These are phyloP conservation scores for Trypanosoma cruzi DNA, from an alignment of 208 protist genomes.

Conservation along the genomic window DNA sequence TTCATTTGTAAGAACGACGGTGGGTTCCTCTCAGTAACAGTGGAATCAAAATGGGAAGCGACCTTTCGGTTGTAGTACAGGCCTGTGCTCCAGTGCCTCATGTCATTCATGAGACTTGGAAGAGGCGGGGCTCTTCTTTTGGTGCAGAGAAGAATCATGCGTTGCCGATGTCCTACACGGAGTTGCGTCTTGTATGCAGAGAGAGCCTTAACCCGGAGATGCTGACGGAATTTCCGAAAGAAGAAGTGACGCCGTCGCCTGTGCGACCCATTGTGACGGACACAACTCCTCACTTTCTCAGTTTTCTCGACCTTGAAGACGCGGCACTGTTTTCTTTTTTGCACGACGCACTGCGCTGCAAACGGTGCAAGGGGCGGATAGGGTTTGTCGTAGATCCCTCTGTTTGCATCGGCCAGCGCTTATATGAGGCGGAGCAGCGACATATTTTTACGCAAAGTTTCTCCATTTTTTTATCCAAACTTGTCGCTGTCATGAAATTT, in stretches of 20 bases:
- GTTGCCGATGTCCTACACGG: constrained; percentile 25
- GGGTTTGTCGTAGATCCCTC: constrained; percentile 41
- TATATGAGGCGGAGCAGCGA: constrained; percentile 32
- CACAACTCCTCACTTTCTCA: constrained; percentile 10
- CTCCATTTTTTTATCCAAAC: constrained; percentile 35
- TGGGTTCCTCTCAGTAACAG: background rate
- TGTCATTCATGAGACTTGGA: background rate
- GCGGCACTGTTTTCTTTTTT: background rate
- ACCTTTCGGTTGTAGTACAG: constrained; percentile 48
- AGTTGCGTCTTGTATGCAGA: constrained; percentile 36
- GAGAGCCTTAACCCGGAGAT: constrained; percentile 13
- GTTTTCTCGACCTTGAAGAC: constrained; percentile 2
- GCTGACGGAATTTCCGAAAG: background rate
- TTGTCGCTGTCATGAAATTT: constrained; percentile 29
- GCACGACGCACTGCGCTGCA: constrained; percentile 16
- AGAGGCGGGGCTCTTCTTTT: background rate
- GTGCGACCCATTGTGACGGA: constrained; percentile 10
- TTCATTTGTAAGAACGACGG: background rate
- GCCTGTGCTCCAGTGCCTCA: constrained; percentile 37
- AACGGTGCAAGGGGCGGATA: constrained; percentile 20
- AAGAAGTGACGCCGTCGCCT: background rate
- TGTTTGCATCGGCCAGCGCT: constrained; percentile 37
- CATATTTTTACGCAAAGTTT: constrained; percentile 32
- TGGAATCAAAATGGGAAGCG: constrained; percentile 38
- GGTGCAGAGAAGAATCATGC: background rate